Percentiles rank a stretch among this genome's conserved stretches.
phyloP scores from a whole-genome alignment of 2,329 filamentous ascomycete species.

The Cytospora leucostoma region DNA sequence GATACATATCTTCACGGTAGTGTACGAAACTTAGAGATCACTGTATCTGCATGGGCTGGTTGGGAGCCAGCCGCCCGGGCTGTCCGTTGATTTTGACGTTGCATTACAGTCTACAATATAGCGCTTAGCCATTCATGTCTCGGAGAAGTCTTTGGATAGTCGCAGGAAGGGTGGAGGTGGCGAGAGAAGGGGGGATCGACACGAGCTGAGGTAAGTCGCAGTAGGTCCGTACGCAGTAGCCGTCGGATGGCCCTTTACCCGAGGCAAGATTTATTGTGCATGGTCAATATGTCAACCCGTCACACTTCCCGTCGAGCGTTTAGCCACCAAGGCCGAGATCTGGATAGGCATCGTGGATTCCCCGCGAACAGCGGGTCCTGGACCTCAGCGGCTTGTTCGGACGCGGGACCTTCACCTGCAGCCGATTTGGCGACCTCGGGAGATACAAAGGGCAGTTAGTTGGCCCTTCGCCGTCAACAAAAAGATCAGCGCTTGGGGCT shows the following conservation, averaged over 20 bases:
- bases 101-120: not conserved
- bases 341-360: not conserved
- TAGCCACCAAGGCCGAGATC: not conserved
- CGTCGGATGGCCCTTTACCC: not conserved
- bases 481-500: not conserved
- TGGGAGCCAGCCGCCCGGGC: too few species aligned
- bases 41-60: not conserved
- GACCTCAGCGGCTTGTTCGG: not conserved
- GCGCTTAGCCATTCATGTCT: not conserved
- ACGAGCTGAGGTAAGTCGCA: not conserved
- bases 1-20: not conserved
- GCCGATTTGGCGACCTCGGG: not conserved
- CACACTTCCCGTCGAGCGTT: not conserved
- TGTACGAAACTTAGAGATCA: not conserved
- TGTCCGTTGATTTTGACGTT: not conserved
- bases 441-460: not conserved
- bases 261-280: not conserved
- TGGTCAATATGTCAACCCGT: not conserved
- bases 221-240: not conserved
- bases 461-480: not conserved
- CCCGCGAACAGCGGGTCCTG: not conserved
- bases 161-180: not conserved
- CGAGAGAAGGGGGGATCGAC: not conserved
- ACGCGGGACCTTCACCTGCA: not conserved
- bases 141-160: not conserved